Evolutionary conservation across 345 rosid species (phyloP).

Genomic region (Jatropha curcas): DNA sequence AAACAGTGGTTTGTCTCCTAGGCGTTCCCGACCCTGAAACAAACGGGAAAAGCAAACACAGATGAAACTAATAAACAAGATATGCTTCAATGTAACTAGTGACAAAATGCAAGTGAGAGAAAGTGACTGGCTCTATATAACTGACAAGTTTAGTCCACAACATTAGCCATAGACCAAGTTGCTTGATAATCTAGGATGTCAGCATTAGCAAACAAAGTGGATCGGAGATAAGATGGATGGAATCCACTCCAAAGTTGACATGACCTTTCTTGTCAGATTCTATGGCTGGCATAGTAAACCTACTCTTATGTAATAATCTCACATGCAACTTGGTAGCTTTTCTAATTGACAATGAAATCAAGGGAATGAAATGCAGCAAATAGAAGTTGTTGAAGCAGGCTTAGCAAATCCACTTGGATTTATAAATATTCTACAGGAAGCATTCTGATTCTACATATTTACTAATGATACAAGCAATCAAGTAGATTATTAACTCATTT

Average conservation of each 20-base stretch:
- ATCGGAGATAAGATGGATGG: background rate
- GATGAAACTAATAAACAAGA: background rate
- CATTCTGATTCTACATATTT: background rate
- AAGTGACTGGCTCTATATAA: background rate
- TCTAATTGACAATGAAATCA: no score
- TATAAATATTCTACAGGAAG: background rate
- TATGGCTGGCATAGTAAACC: background rate
- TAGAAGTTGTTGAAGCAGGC: background rate
- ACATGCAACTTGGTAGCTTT: background rate
- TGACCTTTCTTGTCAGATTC: background rate
- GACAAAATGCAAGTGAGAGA: background rate
- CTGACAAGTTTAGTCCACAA: background rate
- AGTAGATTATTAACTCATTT: background rate
- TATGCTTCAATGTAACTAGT: background rate
- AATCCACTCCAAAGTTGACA: background rate
- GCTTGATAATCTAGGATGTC: background rate
- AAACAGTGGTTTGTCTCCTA: slow-evolving; percentile 75
- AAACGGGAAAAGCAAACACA: slow-evolving; percentile 1
- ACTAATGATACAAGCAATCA: background rate
- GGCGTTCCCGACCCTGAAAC: slow-evolving; percentile 71
- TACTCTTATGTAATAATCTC: background rate
- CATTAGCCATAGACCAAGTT: background rate
- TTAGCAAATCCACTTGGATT: background rate
- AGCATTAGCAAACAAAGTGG: background rate
- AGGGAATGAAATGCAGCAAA: no score